A percentile compares a stretch with the other conserved stretches of the same genome.
Conservation (phyloP, 163 green algal species). For the Volvox carteri region DNA sequence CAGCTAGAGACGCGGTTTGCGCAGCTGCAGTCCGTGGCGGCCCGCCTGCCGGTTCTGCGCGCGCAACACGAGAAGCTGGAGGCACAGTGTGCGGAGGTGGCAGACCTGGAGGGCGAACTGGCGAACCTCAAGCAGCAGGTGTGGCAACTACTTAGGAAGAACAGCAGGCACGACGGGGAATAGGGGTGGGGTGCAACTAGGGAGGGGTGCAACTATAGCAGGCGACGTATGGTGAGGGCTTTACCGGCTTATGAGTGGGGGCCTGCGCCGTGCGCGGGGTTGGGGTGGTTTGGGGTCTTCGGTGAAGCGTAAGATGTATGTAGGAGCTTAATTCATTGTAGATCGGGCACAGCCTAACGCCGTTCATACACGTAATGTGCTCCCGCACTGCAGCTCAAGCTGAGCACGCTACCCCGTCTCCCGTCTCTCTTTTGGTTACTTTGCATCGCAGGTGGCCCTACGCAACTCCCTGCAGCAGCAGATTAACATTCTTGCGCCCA, state of each 20-base stretch:
- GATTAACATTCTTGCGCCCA: constrained; percentile 57
- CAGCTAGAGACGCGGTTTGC: constrained; percentile 49
- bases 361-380: no score
- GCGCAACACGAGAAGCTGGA: constrained; percentile 41
- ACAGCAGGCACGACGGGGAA: no score
- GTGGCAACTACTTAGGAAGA: not conserved
- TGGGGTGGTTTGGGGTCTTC: not conserved
- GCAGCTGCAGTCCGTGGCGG: constrained; percentile 41
- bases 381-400: no score
- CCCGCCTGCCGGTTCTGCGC: constrained; percentile 53
- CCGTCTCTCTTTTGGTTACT: not conserved
- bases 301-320: not conserved
- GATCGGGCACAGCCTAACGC: no score
- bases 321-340: no score
- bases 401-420: not conserved
- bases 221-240: no score
- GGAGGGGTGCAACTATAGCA: no score
- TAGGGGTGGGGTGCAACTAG: no score
- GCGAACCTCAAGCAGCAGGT: constrained; percentile 49
- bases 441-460: not conserved
- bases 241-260: no score
- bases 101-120: constrained; percentile 40
- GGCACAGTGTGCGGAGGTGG: constrained; percentile 44
- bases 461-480: constrained; percentile 54
- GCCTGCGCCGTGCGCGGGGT: no score